phyloP scores from a whole-genome alignment of 2,329 filamentous ascomycete species.

The Zymoseptoria crescenta region DNA sequence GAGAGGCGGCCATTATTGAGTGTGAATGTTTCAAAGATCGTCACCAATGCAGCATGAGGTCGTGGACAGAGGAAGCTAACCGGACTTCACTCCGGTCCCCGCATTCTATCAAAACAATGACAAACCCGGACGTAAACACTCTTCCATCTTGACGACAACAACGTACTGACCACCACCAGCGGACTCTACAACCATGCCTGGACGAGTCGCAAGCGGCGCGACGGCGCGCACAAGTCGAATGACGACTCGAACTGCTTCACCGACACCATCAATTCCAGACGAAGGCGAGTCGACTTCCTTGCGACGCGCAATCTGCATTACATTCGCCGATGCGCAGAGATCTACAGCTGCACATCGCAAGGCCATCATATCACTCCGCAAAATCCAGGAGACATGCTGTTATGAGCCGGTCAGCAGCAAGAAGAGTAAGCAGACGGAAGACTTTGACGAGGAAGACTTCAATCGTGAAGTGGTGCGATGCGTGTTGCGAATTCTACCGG shows the following conservation, averaged over 20 bases:
- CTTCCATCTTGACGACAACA: neutral
- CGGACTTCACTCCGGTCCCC: neutral
- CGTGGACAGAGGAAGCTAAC: neutral
- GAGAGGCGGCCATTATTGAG: neutral
- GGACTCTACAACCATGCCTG: constrained; percentile 41
- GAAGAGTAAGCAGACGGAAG: constrained; percentile 50
- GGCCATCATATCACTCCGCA: constrained; percentile 75
- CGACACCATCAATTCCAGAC: constrained; percentile 49
- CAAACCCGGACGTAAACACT: neutral
- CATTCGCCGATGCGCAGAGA: constrained; percentile 61
- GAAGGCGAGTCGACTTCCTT: constrained; percentile 64
- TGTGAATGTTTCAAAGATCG: neutral
- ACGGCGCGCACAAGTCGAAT: constrained; percentile 11
- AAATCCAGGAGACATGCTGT: constrained; percentile 78
- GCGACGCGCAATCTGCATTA: constrained; percentile 60
- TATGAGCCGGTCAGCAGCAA: constrained; percentile 43
- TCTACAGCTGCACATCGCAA: constrained; percentile 88
- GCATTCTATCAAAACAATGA: neutral
- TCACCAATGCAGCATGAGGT: neutral
- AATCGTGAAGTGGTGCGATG: constrained; percentile 79
- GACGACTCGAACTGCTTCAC: constrained; percentile 22
- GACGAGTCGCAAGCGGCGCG: constrained; percentile 22
- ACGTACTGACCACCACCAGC: neutral
- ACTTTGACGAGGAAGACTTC: constrained; percentile 79
- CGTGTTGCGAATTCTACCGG: constrained; percentile 68